Conservation (phyloP, 257 asterid species). For the Solanum neorickii region DNA sequence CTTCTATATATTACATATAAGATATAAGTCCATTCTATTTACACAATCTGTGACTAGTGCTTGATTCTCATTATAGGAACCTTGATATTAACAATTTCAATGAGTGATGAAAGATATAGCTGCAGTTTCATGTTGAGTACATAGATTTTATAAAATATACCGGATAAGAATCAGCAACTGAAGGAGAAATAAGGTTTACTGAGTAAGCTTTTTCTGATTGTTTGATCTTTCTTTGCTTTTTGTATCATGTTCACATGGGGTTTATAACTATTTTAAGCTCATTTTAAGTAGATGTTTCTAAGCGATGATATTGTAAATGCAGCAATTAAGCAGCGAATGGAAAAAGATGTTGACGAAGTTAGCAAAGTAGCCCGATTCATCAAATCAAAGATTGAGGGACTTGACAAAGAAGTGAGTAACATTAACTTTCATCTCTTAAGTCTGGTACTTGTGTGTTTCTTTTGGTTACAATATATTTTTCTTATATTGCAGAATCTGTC, state of each 20-base stretch:
- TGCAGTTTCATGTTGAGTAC: background rate
- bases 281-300: background rate
- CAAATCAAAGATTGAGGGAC: slow-evolving; percentile 77
- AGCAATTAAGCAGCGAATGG: slow-evolving; percentile 97
- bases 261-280: background rate
- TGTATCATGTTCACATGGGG: background rate
- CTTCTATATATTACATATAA: background rate
- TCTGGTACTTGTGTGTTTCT: background rate
- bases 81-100: background rate
- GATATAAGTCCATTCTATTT: background rate
- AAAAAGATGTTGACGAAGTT: slow-evolving; percentile 97
- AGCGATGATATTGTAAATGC: slow-evolving; percentile 2
- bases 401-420: slow-evolving; percentile 67
- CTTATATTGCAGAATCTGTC: slow-evolving; percentile 53
- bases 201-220: background rate
- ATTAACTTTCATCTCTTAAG: slow-evolving; percentile 1
- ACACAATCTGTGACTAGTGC: background rate
- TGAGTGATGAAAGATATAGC: background rate
- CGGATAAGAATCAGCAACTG: no score
- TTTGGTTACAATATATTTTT: background rate
- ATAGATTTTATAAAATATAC: no score
- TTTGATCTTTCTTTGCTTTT: background rate
- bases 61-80: background rate
- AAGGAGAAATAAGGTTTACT: background rate
- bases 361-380: slow-evolving; percentile 76